Percentiles rank a stretch among this genome's conserved stretches.
Conservation (phyloP, 2,329 filamentous ascomycete genomes). For the Sarocladium kiliense region DNA sequence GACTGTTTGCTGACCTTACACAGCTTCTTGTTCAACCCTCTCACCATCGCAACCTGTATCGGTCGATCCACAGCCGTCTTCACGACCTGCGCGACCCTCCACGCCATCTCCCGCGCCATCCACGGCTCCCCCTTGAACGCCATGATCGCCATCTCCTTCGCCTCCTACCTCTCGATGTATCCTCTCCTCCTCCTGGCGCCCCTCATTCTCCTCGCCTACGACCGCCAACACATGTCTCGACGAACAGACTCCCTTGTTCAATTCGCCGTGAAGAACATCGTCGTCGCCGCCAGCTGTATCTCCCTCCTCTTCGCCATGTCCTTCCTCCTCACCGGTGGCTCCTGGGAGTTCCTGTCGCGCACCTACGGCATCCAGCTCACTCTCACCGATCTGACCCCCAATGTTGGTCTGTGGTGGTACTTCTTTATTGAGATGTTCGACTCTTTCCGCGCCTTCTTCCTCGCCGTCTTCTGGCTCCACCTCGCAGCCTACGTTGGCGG, state of each 20-base stretch:
- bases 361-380: conserved; percentile 93
- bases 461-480: conserved; percentile 97
- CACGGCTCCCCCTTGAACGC: conserved; percentile 67
- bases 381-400: conserved; percentile 87
- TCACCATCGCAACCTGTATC: conserved; percentile 85
- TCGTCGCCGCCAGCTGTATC: conserved; percentile 49
- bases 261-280: conserved; percentile 52
- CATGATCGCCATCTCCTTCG: conserved; percentile 80
- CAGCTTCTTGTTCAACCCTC: conserved; percentile 91
- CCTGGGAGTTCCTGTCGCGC: conserved; percentile 81
- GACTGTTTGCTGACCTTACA: neutral
- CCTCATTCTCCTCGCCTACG: conserved; percentile 73
- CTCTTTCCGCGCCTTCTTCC: conserved; percentile 93
- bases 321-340: conserved; percentile 64
- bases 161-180: conserved; percentile 88
- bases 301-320: conserved; percentile 65
- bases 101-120: conserved; percentile 76
- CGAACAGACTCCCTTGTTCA: conserved; percentile 27
- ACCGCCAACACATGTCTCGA: conserved; percentile 42
- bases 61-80: conserved; percentile 86
- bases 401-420: conserved; percentile 98
- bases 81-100: conserved; percentile 80
- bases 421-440: conserved; percentile 99
- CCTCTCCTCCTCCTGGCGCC: conserved; percentile 83
- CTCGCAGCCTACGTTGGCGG: conserved; percentile 85